phyloP scores from a whole-genome alignment of 2,329 filamentous ascomycete species.

The Exophiala dermatitidis region DNA sequence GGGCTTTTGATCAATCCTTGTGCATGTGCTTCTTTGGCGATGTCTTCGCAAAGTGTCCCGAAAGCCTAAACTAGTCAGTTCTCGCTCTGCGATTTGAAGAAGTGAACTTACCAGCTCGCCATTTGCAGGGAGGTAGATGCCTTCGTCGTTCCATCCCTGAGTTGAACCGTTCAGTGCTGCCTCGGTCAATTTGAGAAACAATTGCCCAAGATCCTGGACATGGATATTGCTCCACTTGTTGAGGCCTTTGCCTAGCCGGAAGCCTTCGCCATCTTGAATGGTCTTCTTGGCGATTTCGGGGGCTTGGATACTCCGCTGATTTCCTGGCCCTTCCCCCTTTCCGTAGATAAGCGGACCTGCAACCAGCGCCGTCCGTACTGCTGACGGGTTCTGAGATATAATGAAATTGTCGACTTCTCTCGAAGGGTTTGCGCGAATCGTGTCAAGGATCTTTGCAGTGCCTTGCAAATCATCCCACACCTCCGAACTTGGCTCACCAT shows the following conservation, averaged over 20 bases:
- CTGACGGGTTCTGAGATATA: slow-evolving; percentile 26
- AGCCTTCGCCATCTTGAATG: slow-evolving; percentile 41
- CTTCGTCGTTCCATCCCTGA: slow-evolving; percentile 11
- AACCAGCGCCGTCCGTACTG: slow-evolving; percentile 43
- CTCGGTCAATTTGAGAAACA: slow-evolving; percentile 32
- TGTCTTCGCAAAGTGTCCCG: slow-evolving; percentile 23
- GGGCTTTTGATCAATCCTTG: slow-evolving; percentile 24
- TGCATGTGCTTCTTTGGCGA: slow-evolving; percentile 25
- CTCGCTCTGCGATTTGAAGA: neutral
- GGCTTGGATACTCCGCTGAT: slow-evolving; percentile 47
- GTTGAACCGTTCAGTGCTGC: slow-evolving; percentile 15
- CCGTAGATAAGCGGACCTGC: slow-evolving; percentile 49
- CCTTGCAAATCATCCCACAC: slow-evolving; percentile 36
- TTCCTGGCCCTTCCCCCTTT: slow-evolving; percentile 43
- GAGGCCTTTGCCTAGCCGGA: slow-evolving; percentile 40
- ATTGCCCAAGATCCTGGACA: slow-evolving; percentile 42
- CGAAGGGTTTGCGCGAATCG: slow-evolving; percentile 12
- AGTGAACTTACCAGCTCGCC: slow-evolving; percentile 26
- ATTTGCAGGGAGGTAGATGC: slow-evolving; percentile 10
- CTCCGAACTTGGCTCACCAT: slow-evolving; percentile 29
- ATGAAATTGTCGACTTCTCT: slow-evolving; percentile 37
- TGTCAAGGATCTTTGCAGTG: slow-evolving; percentile 9
- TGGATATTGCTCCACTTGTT: slow-evolving; percentile 48
- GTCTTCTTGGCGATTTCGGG: slow-evolving; percentile 39
- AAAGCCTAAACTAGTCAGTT: slow-evolving; percentile 25